A percentile compares a stretch with the other conserved stretches of the same genome.
Conservation (phyloP, 495 filamentous ascomycete genomes). For the Hypomontagnella submonticulosa region DNA sequence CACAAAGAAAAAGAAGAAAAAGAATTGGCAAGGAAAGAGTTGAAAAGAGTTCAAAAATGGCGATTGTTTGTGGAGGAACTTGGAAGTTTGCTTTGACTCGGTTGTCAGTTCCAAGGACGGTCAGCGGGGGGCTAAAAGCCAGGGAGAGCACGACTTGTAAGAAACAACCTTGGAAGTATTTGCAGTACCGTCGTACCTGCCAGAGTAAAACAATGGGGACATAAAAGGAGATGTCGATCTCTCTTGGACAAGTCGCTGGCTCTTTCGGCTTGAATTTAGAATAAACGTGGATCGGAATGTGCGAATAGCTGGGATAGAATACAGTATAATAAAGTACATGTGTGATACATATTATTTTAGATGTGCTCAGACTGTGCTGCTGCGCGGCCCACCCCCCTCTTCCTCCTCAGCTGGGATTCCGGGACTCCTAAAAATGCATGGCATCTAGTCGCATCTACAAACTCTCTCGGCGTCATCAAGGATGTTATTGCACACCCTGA, state of each 20-base stretch:
- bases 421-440: constrained; percentile 34
- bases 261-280: constrained; percentile 38
- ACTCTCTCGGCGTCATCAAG: constrained; percentile 37
- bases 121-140: not conserved
- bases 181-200: constrained; percentile 20
- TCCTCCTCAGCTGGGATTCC: constrained; percentile 20
- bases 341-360: constrained; percentile 30
- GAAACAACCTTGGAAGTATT: constrained; percentile 23
- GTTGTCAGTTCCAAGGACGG: constrained; percentile 31
- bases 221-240: constrained; percentile 36
- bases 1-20: constrained; percentile 13
- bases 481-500: constrained; percentile 37
- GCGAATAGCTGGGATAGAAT: constrained; percentile 30
- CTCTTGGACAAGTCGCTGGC: constrained; percentile 22
- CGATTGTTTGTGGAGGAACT: constrained; percentile 1
- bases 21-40: constrained; percentile 12
- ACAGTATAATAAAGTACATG: constrained; percentile 36
- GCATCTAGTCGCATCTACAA: constrained; percentile 32
- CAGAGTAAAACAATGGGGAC: constrained; percentile 15
- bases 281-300: constrained; percentile 40
- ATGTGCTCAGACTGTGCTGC: constrained; percentile 28
- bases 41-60: not conserved
- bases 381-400: too few species aligned
- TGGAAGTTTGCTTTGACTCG: constrained; percentile 40
- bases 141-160: constrained; percentile 27